Evolutionary conservation across 495 filamentous ascomycete species (phyloP), one percentile per base, ranked within the genome.

Genomic region (Daldinia loculata): DNA sequence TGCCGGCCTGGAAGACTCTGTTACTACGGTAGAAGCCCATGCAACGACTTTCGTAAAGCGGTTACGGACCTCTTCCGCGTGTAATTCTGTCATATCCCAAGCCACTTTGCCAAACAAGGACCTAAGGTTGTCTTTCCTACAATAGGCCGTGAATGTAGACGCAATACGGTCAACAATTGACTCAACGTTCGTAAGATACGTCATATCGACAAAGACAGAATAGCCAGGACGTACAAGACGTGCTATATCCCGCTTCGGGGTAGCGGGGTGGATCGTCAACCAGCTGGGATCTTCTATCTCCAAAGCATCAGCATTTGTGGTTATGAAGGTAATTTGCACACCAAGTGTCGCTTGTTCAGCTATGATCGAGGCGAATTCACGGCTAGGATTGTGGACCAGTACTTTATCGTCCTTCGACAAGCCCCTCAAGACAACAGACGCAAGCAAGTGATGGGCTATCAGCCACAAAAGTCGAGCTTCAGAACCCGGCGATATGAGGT

Each of bases 401-500:
- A 24, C 43, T 48, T 12, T 24, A 48, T 48, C 43, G 7, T 9
- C 17, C 19, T 48, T 48, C 19, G 9, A 48, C 43, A 48, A 24
- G 26, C 11, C 43, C 19, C 2, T 24, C 19, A 24, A 24, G 43
- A 12, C 19, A 24, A 48, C 3, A 5, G 17, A 1, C 43, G 8
- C 19, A 48, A 48, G 43, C 19, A 48, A 48, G 9, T 48, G 2
- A 48, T 48, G 19, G 1, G n/a, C 41, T 45, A 6, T 17, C 15
- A 9, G 3, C 41, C 17, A 45, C 17, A 43, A 43, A 17, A 43
- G 39, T 11, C 2, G 5, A 6, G 26, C 26, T 27, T 27, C 26
- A 27, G 26, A 27, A 27, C 26, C 26, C 2, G 26, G 26, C 3
- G 26, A 27, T 27, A 27, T 3, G 75, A 27, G 80, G 80, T 32